Evolutionary conservation across 164 flowering plant genomes (phyloP), one percentile per base, ranked within the genome.

Genomic region (Sextonia rubra): DNA sequence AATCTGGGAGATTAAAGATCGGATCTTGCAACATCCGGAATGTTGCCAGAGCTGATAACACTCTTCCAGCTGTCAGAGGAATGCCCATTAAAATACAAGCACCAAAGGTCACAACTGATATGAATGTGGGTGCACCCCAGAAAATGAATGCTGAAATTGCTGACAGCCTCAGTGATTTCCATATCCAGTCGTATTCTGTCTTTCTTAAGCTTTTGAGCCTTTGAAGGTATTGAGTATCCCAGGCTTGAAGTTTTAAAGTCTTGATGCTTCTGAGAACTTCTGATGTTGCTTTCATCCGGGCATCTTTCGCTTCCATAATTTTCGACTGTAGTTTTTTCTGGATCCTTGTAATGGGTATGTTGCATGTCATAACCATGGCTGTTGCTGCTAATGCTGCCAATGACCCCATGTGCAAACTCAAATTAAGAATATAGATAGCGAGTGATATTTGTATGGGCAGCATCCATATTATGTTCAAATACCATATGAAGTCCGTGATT

Each of bases 21-120:
- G 98, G 99, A 72, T 91, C 97, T 77, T 91, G 97, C 67, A 95
- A 77, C 97, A 95, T 91, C 73, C 92, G 79, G 80, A 95, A 92
- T 29, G 98, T 92, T 61, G 99, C 99, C 77, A 95, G 76, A 64
- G 99, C 97, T 55, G 99, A 88, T 72, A 95, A 76, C 68, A 95
- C 97, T 74, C 88, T 85, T 26, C 98, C 98, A 22, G 97, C 87
- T 12, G 93, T 88, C 20, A 95, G 92, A 66, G 89, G 86, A 63
- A 92, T 85, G 4, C 94, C 93, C 90, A 95, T 69, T 6, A 85
- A 64, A 66, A 88, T 77, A 76, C 99, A 91, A 48, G 88, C 83
- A 4, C 87, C 93, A 73, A 95, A 95, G 29, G 99, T 90, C 22
- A 83, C 74, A 12, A 85, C 83, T 12, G 99, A 93, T 37, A 95